Percentiles rank a stretch among this genome's conserved stretches.
phyloP scores from a whole-genome alignment of 129 eudicot genomes.

The Centrapalus pauciflorus region DNA sequence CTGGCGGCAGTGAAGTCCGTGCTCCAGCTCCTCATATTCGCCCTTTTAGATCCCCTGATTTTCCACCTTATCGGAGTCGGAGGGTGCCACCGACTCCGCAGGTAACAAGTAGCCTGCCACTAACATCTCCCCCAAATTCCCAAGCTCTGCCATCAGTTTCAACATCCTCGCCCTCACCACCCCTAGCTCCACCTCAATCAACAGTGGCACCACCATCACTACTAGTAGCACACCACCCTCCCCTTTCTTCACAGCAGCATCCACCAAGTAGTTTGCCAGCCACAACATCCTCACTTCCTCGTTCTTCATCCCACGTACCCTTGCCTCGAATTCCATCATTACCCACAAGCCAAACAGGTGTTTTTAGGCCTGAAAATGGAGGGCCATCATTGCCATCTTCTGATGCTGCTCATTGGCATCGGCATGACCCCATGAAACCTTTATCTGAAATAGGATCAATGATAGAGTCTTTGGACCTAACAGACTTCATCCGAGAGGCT shows the following conservation, averaged over 20 bases:
- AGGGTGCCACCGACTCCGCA: conserved; percentile 28
- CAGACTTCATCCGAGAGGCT: conserved; percentile 1
- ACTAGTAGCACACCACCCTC: neutral
- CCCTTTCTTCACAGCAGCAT: neutral
- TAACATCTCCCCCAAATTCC: conserved; percentile 6
- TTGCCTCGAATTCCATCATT: neutral
- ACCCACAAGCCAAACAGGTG: neutral
- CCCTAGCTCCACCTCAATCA: conserved; percentile 2
- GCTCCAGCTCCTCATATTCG: conserved; percentile 59
- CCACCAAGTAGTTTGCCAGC: conserved; percentile 3
- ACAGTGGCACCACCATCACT: neutral
- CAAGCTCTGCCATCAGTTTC: conserved; percentile 5
- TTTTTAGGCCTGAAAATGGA: too few relatives aligned
- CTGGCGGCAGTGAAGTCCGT: conserved; percentile 31
- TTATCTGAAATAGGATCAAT: conserved; percentile 4
- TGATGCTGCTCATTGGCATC: neutral
- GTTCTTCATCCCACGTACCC: neutral
- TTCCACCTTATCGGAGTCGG: conserved; percentile 10
- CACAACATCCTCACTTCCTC: neutral
- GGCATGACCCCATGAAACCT: conserved; percentile 13
- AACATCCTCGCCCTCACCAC: neutral
- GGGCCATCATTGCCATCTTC: neutral
- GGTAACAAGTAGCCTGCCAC: conserved; percentile 3
- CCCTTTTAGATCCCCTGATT: conserved; percentile 30
- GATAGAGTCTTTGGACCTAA: neutral